Percentiles rank a stretch among this genome's conserved stretches.
These are phyloP conservation scores for Biscogniauxia mediterranea DNA, from an alignment of 2,329 filamentous ascomycete genomes.

Conservation along the genomic window DNA sequence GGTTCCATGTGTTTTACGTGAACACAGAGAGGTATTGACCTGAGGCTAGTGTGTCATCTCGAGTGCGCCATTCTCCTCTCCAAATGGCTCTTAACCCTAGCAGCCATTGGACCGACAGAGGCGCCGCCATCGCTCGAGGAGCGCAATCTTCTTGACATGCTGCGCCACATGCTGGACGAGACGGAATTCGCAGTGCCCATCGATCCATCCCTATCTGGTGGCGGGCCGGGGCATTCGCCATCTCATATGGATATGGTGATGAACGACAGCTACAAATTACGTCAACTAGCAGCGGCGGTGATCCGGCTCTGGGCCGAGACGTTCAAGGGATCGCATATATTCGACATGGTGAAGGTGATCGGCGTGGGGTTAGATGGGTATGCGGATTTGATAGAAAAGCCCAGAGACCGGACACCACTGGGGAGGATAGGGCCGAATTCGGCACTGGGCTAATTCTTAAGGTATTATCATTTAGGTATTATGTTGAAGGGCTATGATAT, in stretches of 20 bases:
- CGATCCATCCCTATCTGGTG: conserved; percentile 51
- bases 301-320: conserved; percentile 61
- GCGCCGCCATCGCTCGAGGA: conserved; percentile 52
- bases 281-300: conserved; percentile 56
- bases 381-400: conserved; percentile 56
- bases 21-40: conserved; percentile 8
- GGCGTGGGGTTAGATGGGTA: conserved; percentile 56
- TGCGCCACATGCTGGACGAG: conserved; percentile 59
- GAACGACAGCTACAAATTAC: conserved; percentile 50
- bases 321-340: conserved; percentile 61
- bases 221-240: conserved; percentile 34
- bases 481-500: too few species aligned
- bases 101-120: conserved; percentile 50
- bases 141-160: conserved; percentile 52
- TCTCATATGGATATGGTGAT: conserved; percentile 42
- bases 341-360: conserved; percentile 59
- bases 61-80: conserved; percentile 61
- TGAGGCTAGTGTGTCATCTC: conserved; percentile 53
- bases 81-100: conserved; percentile 59
- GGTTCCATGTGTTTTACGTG: conserved; percentile 16
- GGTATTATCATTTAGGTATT: not conserved
- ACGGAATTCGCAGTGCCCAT: conserved; percentile 61
- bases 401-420: conserved; percentile 46
- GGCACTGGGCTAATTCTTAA: conserved; percentile 21
- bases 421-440: conserved; percentile 33